Base-by-base conservation (phyloP, 768 basidiomycete genomes). In the Naganishia onofrii region DNA sequence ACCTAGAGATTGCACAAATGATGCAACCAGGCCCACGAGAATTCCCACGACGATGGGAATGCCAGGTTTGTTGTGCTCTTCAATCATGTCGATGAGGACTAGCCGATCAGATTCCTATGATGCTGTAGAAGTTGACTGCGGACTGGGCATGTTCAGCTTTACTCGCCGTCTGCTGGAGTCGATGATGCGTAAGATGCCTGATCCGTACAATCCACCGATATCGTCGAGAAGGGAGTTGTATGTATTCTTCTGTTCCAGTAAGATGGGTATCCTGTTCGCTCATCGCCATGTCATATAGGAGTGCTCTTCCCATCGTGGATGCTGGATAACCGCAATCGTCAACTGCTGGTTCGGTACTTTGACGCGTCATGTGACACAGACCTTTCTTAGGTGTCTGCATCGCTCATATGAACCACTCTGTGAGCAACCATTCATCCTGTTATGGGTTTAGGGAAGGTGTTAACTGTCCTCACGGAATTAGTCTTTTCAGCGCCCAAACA, bases 1-100 rank as follows among this genome's bases (percentile, higher is more conserved):
- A 83, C 82, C 93, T 12, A 93, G 83, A 26, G 90, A 91, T 81
- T 95, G 93, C n/a, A 94, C 84, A 77, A 90, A 91, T 6, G 89
- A 91, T 19, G 92, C 90, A 15, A 92, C 78, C 48, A 96, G 86
- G 29, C 92, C 92, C 66, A 88, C 83, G 23, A 77, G 65, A 64
- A 83, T 78, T 38, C 78, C 81, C 13, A 76, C 74, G 17, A 70
- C 73, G 15, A 81, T 76, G 0, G 78, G 73, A n/a, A 81, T 75
- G 7, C 77, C 76, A 21, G 71, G 54, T 65, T 66, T 71, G 9
- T 29, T 34, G 23, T 29, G 36, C 42, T 34, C 17, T 23, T 26
- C 38, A 10, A 29, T 21, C 60, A 63, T 63, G 8, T 51, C 12
- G 48, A 51, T 21, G 21, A 51, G 21, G 4, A 51, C 21, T 51